A percentile compares a stretch with the other conserved stretches of the same genome.
Evolutionary conservation across 352 stramenopile genomes (phyloP).

Genomic region (Phytophthora constricta): DNA sequence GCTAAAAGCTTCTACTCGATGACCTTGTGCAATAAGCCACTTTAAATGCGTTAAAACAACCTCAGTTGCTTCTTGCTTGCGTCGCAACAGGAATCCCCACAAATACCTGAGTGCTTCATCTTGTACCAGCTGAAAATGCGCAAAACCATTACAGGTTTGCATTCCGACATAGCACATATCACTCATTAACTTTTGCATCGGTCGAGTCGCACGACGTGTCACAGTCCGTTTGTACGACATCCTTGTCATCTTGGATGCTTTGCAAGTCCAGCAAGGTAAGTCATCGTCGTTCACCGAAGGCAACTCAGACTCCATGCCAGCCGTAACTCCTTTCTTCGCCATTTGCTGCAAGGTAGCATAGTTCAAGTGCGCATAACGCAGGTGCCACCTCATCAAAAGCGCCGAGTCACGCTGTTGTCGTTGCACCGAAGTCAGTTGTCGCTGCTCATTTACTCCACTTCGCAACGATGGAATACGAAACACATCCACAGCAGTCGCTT

Average conservation of each 20-base stretch:
- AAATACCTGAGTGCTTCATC: conserved; percentile 14
- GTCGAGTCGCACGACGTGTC: conserved; percentile 1
- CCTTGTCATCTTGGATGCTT: conserved; percentile 4
- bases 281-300: background rate
- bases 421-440: background rate
- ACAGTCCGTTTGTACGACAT: conserved; percentile 21
- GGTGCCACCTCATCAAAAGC: conserved; percentile 8
- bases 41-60: conserved; percentile 7
- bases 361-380: conserved; percentile 11
- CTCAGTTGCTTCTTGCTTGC: conserved; percentile 10
- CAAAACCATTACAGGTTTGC: conserved; percentile 11
- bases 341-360: conserved; percentile 3
- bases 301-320: background rate
- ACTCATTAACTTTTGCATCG: conserved; percentile 22
- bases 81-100: conserved; percentile 15
- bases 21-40: conserved; percentile 10
- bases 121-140: conserved; percentile 15
- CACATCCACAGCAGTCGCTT: too few relatives aligned
- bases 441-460: background rate
- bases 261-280: conserved; percentile 1
- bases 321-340: background rate
- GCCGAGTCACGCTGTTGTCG: background rate
- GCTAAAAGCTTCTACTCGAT: conserved; percentile 8
- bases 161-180: conserved; percentile 16
- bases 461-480: conserved; percentile 8